These are phyloP conservation scores for Aspergillus sp. DNA, from an alignment of 2,329 filamentous ascomycete genomes.

Conservation along the genomic window DNA sequence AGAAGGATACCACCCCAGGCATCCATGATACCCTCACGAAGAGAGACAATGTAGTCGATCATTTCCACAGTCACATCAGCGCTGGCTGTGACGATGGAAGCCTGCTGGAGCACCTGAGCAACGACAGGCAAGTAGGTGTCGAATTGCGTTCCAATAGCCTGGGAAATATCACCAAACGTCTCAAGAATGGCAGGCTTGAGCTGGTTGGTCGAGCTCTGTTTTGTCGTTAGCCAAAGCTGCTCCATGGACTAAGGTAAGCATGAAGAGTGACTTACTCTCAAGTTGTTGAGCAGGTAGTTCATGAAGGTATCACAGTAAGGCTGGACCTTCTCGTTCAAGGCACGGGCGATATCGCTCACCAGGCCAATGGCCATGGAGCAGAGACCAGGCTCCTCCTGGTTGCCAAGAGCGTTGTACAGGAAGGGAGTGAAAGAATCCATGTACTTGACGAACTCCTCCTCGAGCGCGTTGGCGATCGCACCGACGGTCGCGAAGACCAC, in stretches of 20 bases:
- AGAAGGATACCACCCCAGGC: conserved; percentile 97
- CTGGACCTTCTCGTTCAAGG: conserved; percentile 83
- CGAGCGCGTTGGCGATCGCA: conserved; percentile 84
- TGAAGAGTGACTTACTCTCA: conserved; percentile 58
- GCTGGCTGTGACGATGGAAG: conserved; percentile 74
- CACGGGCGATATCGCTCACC: conserved; percentile 93
- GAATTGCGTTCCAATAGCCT: conserved; percentile 87
- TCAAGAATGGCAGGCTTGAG: conserved; percentile 98
- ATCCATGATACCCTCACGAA: conserved; percentile 98
- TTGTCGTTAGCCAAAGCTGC: conserved; percentile 30
- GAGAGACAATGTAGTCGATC: conserved; percentile 91
- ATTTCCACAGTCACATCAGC: conserved; percentile 88
- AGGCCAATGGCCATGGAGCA: conserved; percentile 97
- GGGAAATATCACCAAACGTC: conserved; percentile 96
- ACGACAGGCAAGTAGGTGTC: conserved; percentile 92
- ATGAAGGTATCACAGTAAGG: conserved; percentile 97
- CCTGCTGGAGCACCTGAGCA: conserved; percentile 90
- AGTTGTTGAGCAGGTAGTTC: conserved; percentile 93
- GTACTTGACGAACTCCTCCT: conserved; percentile 93
- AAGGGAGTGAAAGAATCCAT: conserved; percentile 94
- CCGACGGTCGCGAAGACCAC: conserved; percentile 90
- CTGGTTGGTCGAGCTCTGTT: conserved; percentile 79
- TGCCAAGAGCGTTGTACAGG: conserved; percentile 89
- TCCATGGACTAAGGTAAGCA: conserved; percentile 13
- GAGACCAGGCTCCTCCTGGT: conserved; percentile 90